These are phyloP conservation scores for Bacterosira constricta DNA, from an alignment of 108 stramenopile genomes.

Conservation along the genomic window DNA sequence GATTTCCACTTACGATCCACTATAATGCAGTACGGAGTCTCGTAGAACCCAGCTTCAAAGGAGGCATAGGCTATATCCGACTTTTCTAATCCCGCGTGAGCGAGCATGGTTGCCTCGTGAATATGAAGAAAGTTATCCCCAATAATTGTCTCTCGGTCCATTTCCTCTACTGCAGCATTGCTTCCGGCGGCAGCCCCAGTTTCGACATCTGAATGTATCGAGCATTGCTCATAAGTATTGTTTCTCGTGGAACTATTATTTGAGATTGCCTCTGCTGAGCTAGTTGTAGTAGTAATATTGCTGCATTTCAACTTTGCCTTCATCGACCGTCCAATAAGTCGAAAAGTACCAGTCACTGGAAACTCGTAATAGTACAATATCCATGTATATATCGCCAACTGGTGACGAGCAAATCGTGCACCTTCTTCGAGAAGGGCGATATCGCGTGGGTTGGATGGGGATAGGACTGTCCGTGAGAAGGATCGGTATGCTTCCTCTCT, in stretches of 20 bases:
- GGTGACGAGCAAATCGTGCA: slow-evolving; percentile 82
- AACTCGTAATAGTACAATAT: slow-evolving; percentile 83
- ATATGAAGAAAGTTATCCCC: slow-evolving; percentile 80
- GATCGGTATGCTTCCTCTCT: slow-evolving; percentile 38
- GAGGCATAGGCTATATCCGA: slow-evolving; percentile 90
- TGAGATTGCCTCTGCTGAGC: neutral
- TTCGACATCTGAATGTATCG: no score
- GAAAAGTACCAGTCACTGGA: slow-evolving; percentile 74
- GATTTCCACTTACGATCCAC: slow-evolving; percentile 85
- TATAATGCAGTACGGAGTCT: slow-evolving; percentile 93
- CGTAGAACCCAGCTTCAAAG: slow-evolving; percentile 71
- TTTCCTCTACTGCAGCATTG: neutral
- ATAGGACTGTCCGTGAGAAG: slow-evolving; percentile 55
- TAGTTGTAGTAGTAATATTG: neutral
- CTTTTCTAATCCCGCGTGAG: slow-evolving; percentile 71
- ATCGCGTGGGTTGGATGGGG: slow-evolving; percentile 63
- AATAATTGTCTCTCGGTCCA: slow-evolving; percentile 15
- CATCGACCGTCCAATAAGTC: slow-evolving; percentile 53
- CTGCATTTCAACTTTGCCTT: slow-evolving; percentile 15
- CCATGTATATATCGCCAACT: slow-evolving; percentile 91
- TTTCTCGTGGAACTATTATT: no score
- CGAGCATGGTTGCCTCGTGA: slow-evolving; percentile 77
- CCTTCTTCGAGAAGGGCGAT: slow-evolving; percentile 72
- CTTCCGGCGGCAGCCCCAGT: neutral
- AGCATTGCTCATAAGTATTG: slow-evolving; percentile 13